A percentile compares a stretch with the other conserved stretches of the same genome.
phyloP scores from a whole-genome alignment of 73 alveolate genomes.

The Blepharisma japonicum region DNA sequence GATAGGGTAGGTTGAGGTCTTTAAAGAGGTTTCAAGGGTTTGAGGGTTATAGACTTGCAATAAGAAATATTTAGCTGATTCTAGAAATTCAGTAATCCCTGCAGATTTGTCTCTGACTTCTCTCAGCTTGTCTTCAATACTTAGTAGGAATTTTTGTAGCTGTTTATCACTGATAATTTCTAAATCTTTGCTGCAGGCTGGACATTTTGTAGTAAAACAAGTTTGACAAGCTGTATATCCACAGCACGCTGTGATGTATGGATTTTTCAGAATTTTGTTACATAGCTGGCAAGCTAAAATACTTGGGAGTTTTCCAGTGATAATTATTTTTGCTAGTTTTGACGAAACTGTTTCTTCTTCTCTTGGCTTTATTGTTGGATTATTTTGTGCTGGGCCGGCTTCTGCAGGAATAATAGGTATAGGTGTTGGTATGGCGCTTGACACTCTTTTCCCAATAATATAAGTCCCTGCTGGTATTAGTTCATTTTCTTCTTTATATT shows the following conservation, averaged over 20 bases:
- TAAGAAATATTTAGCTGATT: constrained; percentile 13
- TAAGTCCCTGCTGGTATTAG: constrained; percentile 15
- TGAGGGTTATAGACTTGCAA: not conserved
- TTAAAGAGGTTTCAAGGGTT: not conserved
- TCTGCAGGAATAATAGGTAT: not conserved
- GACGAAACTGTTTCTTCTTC: constrained; percentile 29
- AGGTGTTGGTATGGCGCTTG: not conserved
- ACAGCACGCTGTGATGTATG: constrained; percentile 6
- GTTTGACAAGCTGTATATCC: constrained; percentile 18
- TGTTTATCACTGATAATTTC: constrained; percentile 13
- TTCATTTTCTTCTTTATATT: not conserved
- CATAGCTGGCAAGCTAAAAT: constrained; percentile 12
- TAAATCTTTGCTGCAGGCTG: not conserved
- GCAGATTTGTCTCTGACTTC: constrained; percentile 5
- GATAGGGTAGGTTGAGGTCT: not conserved
- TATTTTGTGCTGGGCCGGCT: not conserved
- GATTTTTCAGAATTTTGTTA: constrained; percentile 2
- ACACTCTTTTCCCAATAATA: constrained; percentile 12
- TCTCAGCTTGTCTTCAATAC: not conserved
- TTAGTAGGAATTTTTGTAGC: not conserved
- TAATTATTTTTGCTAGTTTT: constrained; percentile 2
- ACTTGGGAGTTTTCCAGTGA: constrained; percentile 7
- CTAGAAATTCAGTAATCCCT: not conserved
- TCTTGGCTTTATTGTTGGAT: not conserved
- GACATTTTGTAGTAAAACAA: constrained; percentile 8